Conservation (phyloP, 768 basidiomycete genomes). For the Russula ochroleuca region DNA sequence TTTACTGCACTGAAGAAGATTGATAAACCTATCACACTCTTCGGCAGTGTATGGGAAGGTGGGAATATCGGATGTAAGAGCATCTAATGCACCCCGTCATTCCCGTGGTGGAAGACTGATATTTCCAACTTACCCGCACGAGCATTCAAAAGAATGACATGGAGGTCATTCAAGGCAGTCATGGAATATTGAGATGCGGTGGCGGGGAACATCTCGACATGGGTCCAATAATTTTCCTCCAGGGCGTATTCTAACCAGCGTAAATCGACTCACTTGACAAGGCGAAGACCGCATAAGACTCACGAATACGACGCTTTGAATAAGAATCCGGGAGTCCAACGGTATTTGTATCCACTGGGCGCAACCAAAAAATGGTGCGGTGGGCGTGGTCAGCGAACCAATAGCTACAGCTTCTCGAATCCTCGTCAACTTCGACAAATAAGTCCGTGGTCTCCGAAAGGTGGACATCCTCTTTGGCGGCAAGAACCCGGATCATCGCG, state of each 20-base stretch:
- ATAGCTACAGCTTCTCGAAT: slow-evolving; percentile 7
- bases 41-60: slow-evolving; percentile 19
- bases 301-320: slow-evolving; percentile 9
- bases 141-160: not conserved
- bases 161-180: slow-evolving; percentile 11
- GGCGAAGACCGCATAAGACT: not conserved
- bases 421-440: slow-evolving; percentile 7
- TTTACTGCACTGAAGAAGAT: slow-evolving; percentile 4
- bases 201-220: slow-evolving; percentile 19
- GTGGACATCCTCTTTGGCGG: not conserved
- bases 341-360: not conserved
- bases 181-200: not conserved
- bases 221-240: slow-evolving; percentile 23
- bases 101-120: no score
- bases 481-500: not conserved
- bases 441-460: slow-evolving; percentile 4
- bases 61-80: slow-evolving; percentile 5
- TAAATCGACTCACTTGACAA: not conserved
- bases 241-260: not conserved
- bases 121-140: not conserved
- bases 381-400: slow-evolving; percentile 15
- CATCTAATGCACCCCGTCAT: not conserved
- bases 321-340: slow-evolving; percentile 1
- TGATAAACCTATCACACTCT: not conserved
- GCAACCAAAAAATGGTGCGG: slow-evolving; percentile 17